Conservation (phyloP, 345 rosid genomes). For the Abelmoschus esculentus region DNA sequence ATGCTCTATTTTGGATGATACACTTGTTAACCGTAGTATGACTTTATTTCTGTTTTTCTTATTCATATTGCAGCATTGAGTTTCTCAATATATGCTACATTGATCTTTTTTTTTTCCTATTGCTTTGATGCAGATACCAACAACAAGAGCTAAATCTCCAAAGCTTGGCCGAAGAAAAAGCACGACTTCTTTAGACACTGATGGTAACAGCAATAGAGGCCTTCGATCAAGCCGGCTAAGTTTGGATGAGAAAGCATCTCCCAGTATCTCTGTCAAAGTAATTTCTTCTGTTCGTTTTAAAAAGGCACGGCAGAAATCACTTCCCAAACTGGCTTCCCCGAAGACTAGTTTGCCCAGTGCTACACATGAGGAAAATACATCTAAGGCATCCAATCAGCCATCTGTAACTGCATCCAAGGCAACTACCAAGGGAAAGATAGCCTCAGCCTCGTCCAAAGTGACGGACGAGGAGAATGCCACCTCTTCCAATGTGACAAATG, state of each 20-base stretch:
- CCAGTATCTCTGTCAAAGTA: conserved; percentile 37
- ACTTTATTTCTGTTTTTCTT: not conserved
- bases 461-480: conserved; percentile 23
- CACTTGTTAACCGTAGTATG: not conserved
- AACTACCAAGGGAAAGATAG: conserved; percentile 14
- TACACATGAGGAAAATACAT: conserved; percentile 15
- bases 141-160: conserved; percentile 96
- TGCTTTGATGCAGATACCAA: conserved; percentile 58
- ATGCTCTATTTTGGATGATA: not conserved
- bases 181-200: conserved; percentile 35
- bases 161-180: conserved; percentile 85
- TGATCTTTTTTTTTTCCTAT: not conserved
- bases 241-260: conserved; percentile 54
- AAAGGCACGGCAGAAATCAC: conserved; percentile 71
- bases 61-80: not conserved
- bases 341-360: conserved; percentile 36
- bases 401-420: conserved; percentile 7
- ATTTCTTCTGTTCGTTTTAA: conserved; percentile 39
- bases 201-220: conserved; percentile 34
- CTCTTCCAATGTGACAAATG: conserved; percentile 12
- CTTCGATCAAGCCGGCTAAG: conserved; percentile 44
- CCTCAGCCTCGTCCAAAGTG: conserved; percentile 9
- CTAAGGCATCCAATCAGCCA: conserved; percentile 19
- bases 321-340: conserved; percentile 85
- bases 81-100: not conserved